A percentile compares a stretch with the other conserved stretches of the same genome.
These are phyloP conservation scores for Pseudogymnoascus sp. DNA, from an alignment of 2,329 filamentous ascomycete genomes.

Conservation along the genomic window DNA sequence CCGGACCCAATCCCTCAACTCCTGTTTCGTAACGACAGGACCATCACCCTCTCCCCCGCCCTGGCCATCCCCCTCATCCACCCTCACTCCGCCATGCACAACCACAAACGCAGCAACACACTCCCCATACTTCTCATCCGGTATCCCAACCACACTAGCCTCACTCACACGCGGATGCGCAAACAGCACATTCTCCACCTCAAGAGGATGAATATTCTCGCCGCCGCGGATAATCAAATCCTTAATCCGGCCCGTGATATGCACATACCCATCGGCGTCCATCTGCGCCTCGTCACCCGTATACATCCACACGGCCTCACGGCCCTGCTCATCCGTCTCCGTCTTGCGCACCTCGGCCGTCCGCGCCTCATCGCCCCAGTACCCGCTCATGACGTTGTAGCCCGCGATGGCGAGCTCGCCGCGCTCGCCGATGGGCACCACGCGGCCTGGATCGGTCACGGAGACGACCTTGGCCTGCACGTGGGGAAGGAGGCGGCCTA, in stretches of 20 bases:
- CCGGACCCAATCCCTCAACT: conserved; percentile 66
- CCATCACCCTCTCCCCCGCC: conserved; percentile 17
- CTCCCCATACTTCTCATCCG: conserved; percentile 79
- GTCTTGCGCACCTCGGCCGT: conserved; percentile 63
- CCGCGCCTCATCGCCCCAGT: conserved; percentile 66
- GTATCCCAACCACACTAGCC: conserved; percentile 75
- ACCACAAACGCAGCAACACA: conserved; percentile 79
- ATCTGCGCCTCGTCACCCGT: conserved; percentile 88
- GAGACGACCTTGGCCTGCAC: conserved; percentile 72
- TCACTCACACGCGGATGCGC: conserved; percentile 64
- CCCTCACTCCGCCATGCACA: conserved; percentile 34
- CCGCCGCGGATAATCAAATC: conserved; percentile 92
- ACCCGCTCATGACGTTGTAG: conserved; percentile 85
- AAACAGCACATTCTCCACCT: conserved; percentile 84
- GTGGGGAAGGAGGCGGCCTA: conserved; percentile 79
- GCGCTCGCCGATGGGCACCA: conserved; percentile 56
- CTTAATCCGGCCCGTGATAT: conserved; percentile 87
- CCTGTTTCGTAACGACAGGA: conserved; percentile 43
- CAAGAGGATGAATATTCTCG: conserved; percentile 92
- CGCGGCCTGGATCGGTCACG: conserved; percentile 48
- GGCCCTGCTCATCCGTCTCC: conserved; percentile 28
- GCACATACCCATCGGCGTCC: conserved; percentile 74
- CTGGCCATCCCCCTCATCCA: conserved; percentile 14
- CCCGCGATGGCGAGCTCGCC: conserved; percentile 81
- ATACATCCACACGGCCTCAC: conserved; percentile 65